A percentile compares a stretch with the other conserved stretches of the same genome.
Conservation (phyloP, 495 filamentous ascomycete species). For the Beverwykella pulmonaria region DNA sequence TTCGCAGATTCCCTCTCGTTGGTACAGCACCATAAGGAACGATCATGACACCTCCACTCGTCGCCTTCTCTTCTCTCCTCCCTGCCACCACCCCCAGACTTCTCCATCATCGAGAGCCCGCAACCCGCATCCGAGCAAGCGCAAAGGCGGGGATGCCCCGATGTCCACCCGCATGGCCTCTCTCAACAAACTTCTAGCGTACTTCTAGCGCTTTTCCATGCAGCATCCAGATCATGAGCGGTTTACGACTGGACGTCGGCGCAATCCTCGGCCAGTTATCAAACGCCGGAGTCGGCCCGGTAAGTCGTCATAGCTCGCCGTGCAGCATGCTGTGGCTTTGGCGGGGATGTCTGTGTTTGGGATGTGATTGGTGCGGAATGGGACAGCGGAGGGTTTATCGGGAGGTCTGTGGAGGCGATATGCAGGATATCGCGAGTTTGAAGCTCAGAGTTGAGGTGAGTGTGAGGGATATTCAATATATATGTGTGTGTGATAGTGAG, state of each 20-base stretch:
- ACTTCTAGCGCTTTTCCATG: conserved; percentile 19
- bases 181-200: conserved; percentile 10
- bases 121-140: not conserved
- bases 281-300: not conserved
- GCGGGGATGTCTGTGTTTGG: not conserved
- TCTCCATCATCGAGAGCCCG: too few relatives aligned
- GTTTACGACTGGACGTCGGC: not conserved
- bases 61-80: too few relatives aligned
- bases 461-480: not conserved
- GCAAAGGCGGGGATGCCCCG: not conserved
- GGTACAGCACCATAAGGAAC: too few relatives aligned
- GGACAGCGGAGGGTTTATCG: conserved; percentile 6
- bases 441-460: not conserved
- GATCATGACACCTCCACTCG: too few relatives aligned
- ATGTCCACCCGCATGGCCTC: not conserved
- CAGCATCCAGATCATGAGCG: not conserved
- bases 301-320: too few relatives aligned
- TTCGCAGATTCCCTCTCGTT: too few relatives aligned
- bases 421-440: not conserved
- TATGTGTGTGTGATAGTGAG: not conserved
- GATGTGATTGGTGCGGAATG: not conserved
- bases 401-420: not conserved
- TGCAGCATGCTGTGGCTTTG: not conserved
- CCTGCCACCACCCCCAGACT: too few relatives aligned
- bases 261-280: not conserved